Evolutionary conservation across 805 yeast genomes (phyloP).

Genomic region (Metschnikowia orientalis): DNA sequence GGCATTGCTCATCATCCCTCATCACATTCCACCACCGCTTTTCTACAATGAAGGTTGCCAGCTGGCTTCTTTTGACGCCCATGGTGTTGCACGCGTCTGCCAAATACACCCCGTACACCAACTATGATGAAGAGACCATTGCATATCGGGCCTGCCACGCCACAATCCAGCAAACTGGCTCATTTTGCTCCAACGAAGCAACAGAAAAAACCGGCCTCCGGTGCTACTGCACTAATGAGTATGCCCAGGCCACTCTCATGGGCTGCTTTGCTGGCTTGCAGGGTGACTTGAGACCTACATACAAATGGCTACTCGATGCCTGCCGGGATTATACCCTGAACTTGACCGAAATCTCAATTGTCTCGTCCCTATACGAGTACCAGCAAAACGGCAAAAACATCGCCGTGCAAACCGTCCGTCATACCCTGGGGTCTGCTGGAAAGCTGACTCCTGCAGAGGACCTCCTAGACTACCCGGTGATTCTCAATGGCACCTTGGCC

Average conservation of each 20-base stretch:
- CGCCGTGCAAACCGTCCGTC: too few species aligned
- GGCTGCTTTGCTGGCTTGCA: constrained; percentile 6
- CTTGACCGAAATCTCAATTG: too few species aligned
- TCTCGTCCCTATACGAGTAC: constrained; percentile 1
- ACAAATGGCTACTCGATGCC: too few species aligned
- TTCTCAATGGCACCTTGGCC: constrained; percentile 7
- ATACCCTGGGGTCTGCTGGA: too few species aligned
- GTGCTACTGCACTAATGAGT: constrained; percentile 7
- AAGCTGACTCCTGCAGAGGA: constrained; percentile 2
- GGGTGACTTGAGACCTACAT: too few species aligned
- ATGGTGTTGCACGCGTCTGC: too few species aligned
- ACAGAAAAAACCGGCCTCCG: constrained; percentile 1
- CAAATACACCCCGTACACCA: constrained; percentile 3
- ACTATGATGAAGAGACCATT: constrained; percentile 3
- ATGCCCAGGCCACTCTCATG: constrained; percentile 7
- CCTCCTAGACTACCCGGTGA: constrained; percentile 10
- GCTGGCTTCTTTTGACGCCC: too few species aligned
- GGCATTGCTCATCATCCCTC: too few species aligned
- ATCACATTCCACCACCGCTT: too few species aligned
- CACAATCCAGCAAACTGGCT: background rate
- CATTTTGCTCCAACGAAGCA: background rate
- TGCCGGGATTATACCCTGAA: too few species aligned
- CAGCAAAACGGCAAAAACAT: background rate
- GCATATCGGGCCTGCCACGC: constrained; percentile 3
- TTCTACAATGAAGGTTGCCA: too few species aligned